Evolutionary conservation across 2,329 filamentous ascomycete genomes (phyloP), one percentile per base, ranked within the genome.

Genomic region (Nigrospora oryzae): DNA sequence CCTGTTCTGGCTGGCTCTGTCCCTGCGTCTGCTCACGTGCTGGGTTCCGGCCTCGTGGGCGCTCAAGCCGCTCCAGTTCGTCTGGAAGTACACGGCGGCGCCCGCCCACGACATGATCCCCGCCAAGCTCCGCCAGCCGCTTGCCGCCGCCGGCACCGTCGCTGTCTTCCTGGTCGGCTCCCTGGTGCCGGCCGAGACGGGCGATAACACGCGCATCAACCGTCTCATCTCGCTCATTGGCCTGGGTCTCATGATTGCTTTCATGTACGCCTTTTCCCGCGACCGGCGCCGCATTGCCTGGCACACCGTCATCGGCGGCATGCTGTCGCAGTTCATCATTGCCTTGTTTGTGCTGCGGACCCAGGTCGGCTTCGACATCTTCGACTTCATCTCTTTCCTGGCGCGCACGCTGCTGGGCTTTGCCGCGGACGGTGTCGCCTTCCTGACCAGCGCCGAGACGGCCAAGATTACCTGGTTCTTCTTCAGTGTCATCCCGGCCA

Each of bases 321-420:
- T 95, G 84, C 71, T 95, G 36, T 73, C 83, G 11, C 90, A 96
- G 64, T 96, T 90, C 66, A 73, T 96, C 59, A 77, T 95, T 51
- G 89, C 88, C 4, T 73, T 95, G 12, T 95, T 96, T 56, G 90
- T 95, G 40, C 73, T 95, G 53, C 80, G 89, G 40, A 93, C 89
- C 3, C 66, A 74, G 35, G 86, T 80, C 35, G 90, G 89, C 47
- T 94, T 81, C 67, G 86, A 94, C 65, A 95, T 95, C 60, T 96
- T 96, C 77, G 81, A 80, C 63, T 95, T 95, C 69, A 79, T 95
- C 55, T 89, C 88, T 4, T 72, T 71, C 43, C 76, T 91, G 11
- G 88, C 89, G 2, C 78, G 80, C 28, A 74, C 80, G 49, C 72
- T 95, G 28, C 75, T 96, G 5, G 79, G 83, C 23, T 95, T 89